Evolutionary conservation across 2,329 filamentous ascomycete genomes (phyloP), one percentile per base, ranked within the genome.

Genomic region (Fusarium sp.): DNA sequence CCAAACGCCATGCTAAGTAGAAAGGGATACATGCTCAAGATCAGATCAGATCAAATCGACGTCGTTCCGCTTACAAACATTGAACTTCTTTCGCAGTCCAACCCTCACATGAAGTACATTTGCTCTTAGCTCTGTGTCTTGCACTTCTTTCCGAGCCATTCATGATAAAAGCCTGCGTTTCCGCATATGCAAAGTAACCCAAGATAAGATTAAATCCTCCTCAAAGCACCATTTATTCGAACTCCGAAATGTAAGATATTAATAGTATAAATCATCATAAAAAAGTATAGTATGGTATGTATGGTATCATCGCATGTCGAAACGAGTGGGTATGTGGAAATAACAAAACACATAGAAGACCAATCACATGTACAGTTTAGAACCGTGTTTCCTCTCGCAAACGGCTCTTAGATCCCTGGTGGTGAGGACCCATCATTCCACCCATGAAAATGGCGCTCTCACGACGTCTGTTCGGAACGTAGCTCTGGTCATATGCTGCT

Each of bases 401-500:
- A 13, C 85, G 85, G 67, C 84, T 86, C 72, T 83, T 84, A 0
- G 83, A 85, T 39, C 78, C 78, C 68, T 87, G 85, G 20, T 83
- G 81, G 53, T 81, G 84, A 32, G 86, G 75, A 26, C 82, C 81
- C 50, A 78, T 75, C 67, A 84, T 80, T 20, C 80, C 79, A 59
- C 84, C 81, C 73, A 85, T 81, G 62, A 89, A 87, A 76, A 90
- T 87, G 45, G 82, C 80, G 71, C 89, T 90, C 76, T 90, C 88
- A 49, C 88, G 83, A 48, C 87, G 82, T 73, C 83, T 86, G 40
- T 80, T 85, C 30, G 35, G 63, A 71, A 71, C 49, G 85, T 86
- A 24, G 79, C 67, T 71, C 56, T 81, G 81, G 47, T 85, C 82
- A 61, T 77, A 71, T 17, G 71, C 61, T 22, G 64, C 59, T 26